Evolutionary conservation across 306 rosid genomes (phyloP), one percentile per base, ranked within the genome.

Genomic region (Cyclanthera cordifolia): DNA sequence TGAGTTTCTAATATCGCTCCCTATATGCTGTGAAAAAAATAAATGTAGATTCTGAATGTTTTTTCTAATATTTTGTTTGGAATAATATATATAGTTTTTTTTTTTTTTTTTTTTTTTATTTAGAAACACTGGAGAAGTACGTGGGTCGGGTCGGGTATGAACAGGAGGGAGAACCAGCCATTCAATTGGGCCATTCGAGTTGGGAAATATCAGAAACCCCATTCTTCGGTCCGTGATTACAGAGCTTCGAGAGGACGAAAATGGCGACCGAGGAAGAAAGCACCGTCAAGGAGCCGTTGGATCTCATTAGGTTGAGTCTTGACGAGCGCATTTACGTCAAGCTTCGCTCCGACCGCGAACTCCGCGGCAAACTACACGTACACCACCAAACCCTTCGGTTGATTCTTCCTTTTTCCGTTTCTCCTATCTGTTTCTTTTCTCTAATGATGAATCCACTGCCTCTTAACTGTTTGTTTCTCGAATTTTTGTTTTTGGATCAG

Each of bases 251-350:
- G 39, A 59, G 51, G 32, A 0, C 53, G n/a, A 37, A 7, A 72
- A 88, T 90, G 95, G 81, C 97, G 66, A 69, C 86, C 39, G 99
- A 94, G 76, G 99, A 94, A 81, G 97, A 94, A 39, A 94, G 97
- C 67, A 91, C 97, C 2, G 99, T 94, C 77, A 94, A 94, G 87
- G 99, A 90, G 90, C 99, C 97, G 5, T 82, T 94, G 91, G 97
- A 94, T 94, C 95, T 94, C 54, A 90, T 94, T 1, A 79, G 99
- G 70, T 93, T 94, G 56, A 94, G 99, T 84, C 96, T 94, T 39
- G 99, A 94, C 67, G 99, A 94, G 73, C 99, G 97, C 72, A 94
- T 94, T 82, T 94, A 94, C 67, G 99, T 94, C 80, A 94, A 94
- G 80, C 99, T 90, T 8, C 97, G 97, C 45, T 90, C 95, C 37